These are phyloP conservation scores for Trichosanthes cucumerina DNA, from an alignment of 306 rosid genomes.

Conservation along the genomic window DNA sequence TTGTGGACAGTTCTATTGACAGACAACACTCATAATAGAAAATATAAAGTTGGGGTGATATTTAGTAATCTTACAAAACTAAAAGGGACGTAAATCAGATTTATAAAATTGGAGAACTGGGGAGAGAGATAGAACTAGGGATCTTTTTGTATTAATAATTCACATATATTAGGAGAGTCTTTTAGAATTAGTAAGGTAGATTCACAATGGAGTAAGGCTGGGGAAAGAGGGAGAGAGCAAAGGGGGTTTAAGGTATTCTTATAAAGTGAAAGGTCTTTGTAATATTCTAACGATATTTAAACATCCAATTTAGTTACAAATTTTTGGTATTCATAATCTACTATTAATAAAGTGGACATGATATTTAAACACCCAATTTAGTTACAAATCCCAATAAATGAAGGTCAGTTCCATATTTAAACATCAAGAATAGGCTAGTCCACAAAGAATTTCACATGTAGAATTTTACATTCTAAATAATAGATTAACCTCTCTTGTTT, in stretches of 20 bases:
- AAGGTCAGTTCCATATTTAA: background rate
- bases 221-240: background rate
- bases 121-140: background rate
- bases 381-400: background rate
- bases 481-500: background rate
- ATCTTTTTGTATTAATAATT: background rate
- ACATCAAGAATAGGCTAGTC: background rate
- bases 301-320: too few relatives aligned
- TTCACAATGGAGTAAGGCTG: background rate
- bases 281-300: too few relatives aligned
- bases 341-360: background rate
- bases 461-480: background rate
- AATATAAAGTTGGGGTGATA: too few relatives aligned
- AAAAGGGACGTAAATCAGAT: too few relatives aligned
- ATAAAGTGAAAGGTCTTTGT: background rate
- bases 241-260: background rate
- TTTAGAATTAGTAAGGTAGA: background rate
- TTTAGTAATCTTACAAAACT: too few relatives aligned
- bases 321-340: background rate
- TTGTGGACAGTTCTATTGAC: too few relatives aligned
- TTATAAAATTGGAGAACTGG: background rate
- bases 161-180: background rate
- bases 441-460: background rate
- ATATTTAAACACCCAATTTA: background rate
- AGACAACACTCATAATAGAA: too few relatives aligned